Evolutionary conservation across 2,329 filamentous ascomycete genomes (phyloP), one percentile per base, ranked within the genome.

Genomic region (Exophiala spinifera): DNA sequence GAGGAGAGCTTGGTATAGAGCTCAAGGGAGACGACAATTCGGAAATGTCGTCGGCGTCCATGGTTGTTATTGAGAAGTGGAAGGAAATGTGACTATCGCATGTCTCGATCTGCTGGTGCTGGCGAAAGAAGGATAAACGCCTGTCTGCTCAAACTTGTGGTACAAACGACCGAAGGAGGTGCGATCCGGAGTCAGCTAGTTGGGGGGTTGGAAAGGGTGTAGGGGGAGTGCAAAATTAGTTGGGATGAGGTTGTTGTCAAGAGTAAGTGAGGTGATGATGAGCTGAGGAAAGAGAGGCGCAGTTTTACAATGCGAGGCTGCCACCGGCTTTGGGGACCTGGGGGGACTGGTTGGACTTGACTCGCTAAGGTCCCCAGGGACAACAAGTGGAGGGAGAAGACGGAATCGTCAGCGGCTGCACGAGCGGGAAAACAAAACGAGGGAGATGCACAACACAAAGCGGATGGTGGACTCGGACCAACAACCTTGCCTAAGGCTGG

Each of bases 1-100:
- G 64, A 40, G 70, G 69, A 21, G 69, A 70, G 20, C 79, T 81
- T 42, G 57, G 57, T 28, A 55, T 46, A 6, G 56, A 59, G 43
- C 59, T 63, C 19, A 61, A 43, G 17, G 61, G 60, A 13, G 61
- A 63, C 10, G 59, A 63, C 13, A 57, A 43, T 20, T 59, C 61
- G 14, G 54, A 59, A 44, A 50, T 46, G 28, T 58, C 51, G 51
- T 53, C 56, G 46, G 46, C 39, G n/a, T 55, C 45, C 61, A 63
- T 63, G 42, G 52, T 54, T 42, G 36, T 36, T 46, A 21, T 46
- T 17, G 40, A 20, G 37, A 53, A 42, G 11, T 11, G 8, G 6
- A 31, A 31, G 10, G 4, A 10, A 3, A 31, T 28, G 42, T n/a
- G 51, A 46, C 53, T 60, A 60, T 60, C 45, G 57, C 57, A 60